phyloP scores from a whole-genome alignment of 345 rosid genomes.

The Linum tenue region DNA sequence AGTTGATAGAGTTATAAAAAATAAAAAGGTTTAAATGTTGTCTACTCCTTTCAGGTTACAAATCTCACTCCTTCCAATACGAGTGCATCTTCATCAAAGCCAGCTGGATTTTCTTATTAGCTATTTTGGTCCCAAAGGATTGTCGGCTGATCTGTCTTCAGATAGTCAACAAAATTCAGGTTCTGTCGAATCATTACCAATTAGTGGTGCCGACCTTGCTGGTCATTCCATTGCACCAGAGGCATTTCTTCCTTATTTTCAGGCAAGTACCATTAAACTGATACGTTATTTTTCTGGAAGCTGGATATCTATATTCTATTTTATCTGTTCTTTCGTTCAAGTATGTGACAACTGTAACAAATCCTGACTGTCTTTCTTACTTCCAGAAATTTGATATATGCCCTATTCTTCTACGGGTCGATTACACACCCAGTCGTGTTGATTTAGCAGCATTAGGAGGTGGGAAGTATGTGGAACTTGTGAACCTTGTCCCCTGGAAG shows the following conservation, averaged over 20 bases:
- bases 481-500: constrained; percentile 95
- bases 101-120: constrained; percentile 83
- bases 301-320: not conserved
- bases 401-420: constrained; percentile 78
- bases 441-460: constrained; percentile 84
- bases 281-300: not conserved
- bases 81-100: constrained; percentile 86
- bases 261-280: constrained; percentile 37
- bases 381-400: constrained; percentile 75
- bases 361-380: constrained; percentile 26
- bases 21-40: not conserved
- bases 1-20: too few species aligned
- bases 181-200: constrained; percentile 24
- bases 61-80: constrained; percentile 66
- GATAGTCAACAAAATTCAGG: constrained; percentile 31
- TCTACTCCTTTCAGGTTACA: constrained; percentile 45
- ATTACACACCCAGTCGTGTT: constrained; percentile 74
- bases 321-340: not conserved
- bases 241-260: constrained; percentile 94
- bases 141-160: constrained; percentile 31
- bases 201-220: constrained; percentile 20
- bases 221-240: constrained; percentile 51
- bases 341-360: not conserved
- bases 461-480: constrained; percentile 89
- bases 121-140: constrained; percentile 59